Evolutionary conservation across 2,329 filamentous ascomycete genomes (phyloP).

Genomic region (Blumeriella jaapii): DNA sequence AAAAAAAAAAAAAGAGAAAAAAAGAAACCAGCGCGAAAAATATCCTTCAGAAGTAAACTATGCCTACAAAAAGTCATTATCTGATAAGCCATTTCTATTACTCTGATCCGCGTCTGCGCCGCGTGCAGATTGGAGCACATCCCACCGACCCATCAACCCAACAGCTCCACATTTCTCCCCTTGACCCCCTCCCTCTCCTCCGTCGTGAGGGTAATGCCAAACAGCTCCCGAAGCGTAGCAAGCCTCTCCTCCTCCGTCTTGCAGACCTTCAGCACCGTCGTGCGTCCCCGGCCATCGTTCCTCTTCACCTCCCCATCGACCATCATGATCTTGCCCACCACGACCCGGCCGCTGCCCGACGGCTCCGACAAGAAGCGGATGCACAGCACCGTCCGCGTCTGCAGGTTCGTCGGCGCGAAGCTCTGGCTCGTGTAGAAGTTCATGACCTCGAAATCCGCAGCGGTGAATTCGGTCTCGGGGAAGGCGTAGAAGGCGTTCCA

Average conservation of each 20-base stretch:
- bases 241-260: conserved; percentile 42
- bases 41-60: too few relatives aligned
- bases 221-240: conserved; percentile 35
- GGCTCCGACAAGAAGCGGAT: conserved; percentile 42
- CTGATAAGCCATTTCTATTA: too few relatives aligned
- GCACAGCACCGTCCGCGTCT: conserved; percentile 42
- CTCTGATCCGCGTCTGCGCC: too few relatives aligned
- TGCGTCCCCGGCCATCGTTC: conserved; percentile 37
- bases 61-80: too few relatives aligned
- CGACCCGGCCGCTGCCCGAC: conserved; percentile 24
- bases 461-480: conserved; percentile 50
- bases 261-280: conserved; percentile 35
- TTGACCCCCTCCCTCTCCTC: conserved; percentile 40
- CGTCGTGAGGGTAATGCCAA: conserved; percentile 39
- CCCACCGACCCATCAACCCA: background rate
- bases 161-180: conserved; percentile 29
- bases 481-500: conserved; percentile 58
- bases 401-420: conserved; percentile 47
- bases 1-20: too few relatives aligned
- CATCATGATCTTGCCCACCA: conserved; percentile 43
- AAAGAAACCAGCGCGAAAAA: too few relatives aligned
- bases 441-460: conserved; percentile 48
- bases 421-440: conserved; percentile 43
- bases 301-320: conserved; percentile 40
- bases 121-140: too few relatives aligned